Evolutionary conservation across 768 basidiomycete species (phyloP).

Genomic region (Suillus occidentalis): DNA sequence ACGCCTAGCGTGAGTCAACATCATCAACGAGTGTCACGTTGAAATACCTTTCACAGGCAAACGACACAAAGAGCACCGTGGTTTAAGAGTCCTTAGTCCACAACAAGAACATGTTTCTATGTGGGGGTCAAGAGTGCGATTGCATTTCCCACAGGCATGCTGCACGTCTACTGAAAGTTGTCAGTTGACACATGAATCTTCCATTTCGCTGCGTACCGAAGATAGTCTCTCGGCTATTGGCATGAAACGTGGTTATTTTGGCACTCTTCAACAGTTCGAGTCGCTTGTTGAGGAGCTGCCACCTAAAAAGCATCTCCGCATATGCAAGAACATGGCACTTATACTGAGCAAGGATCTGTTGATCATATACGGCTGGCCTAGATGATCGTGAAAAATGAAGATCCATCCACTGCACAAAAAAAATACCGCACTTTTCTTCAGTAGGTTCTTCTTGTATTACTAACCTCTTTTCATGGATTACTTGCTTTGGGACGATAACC

Average conservation of each 20-base stretch:
- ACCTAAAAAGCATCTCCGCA: slow-evolving; percentile 72
- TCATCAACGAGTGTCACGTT: background rate
- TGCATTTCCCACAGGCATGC: slow-evolving; percentile 49
- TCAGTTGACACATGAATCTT: slow-evolving; percentile 7
- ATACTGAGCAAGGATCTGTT: slow-evolving; percentile 42
- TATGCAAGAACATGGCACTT: slow-evolving; percentile 65
- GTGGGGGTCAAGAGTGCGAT: slow-evolving; percentile 32
- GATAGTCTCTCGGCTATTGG: slow-evolving; percentile 36
- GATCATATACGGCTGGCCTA: slow-evolving; percentile 33
- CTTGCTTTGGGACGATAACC: slow-evolving; percentile 31
- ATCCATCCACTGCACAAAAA: background rate
- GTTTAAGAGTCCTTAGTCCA: slow-evolving; percentile 41
- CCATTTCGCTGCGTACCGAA: slow-evolving; percentile 23
- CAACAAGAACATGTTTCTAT: slow-evolving; percentile 44
- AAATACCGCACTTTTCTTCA: slow-evolving; percentile 16
- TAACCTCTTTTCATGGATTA: slow-evolving; percentile 39
- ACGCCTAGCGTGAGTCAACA: background rate
- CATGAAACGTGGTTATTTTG: slow-evolving; percentile 30
- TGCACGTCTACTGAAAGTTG: slow-evolving; percentile 40
- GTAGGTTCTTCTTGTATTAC: slow-evolving; percentile 32
- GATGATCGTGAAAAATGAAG: slow-evolving; percentile 15
- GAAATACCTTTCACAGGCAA: slow-evolving; percentile 70
- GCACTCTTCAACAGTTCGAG: slow-evolving; percentile 73
- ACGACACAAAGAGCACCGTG: slow-evolving; percentile 71
- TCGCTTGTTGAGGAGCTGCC: slow-evolving; percentile 71